Evolutionary conservation across 306 rosid genomes (phyloP), one percentile per base, ranked within the genome.

Genomic region (Gleditsia sinensis): DNA sequence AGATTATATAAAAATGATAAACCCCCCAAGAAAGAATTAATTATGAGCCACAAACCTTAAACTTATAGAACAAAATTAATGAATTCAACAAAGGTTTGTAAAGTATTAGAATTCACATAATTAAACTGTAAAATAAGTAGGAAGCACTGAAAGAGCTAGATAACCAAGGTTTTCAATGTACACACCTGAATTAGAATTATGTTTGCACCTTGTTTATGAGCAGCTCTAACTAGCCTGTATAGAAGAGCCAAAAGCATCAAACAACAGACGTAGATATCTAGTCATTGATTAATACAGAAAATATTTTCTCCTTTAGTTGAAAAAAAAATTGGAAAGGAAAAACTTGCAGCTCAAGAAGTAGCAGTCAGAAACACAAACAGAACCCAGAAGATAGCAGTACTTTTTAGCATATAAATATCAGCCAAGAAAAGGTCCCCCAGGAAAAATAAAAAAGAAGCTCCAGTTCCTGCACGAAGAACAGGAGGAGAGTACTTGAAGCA

Each of bases 151-250:
- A 30, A 78, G 45, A 25, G 66, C 11, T 53, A 30, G 13, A 23
- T 30, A 54, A 30, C 59, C 55, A 13, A 19, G 60, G 73, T 68
- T 72, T 42, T 55, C 67, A 72, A 53, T 6, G 67, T 34, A n/a
- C 86, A 58, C 46, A 91, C 98, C 94, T 94, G 98, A 78, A 94
- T 86, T 37, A 94, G 97, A 78, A 94, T 74, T 42, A 94, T 90
- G 75, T 87, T 88, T 42, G 97, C 97, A 54, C 98, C 98, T 68
- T 78, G 81, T 20, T 83, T 80, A 83, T 94, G 96, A 62, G 96
- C 97, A 72, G 79, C 91, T 91, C 97, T 84, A 76, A 94, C 89
- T 43, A 91, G 82, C 85, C 98, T 94, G 93, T 75, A 84, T 2
- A 74, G 56, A 30, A 27, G 69, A 72, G 16, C 3, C 69, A 70